A percentile compares a stretch with the other conserved stretches of the same genome.
phyloP scores from a whole-genome alignment of 768 basidiomycete species.

The Russula dissimulans region DNA sequence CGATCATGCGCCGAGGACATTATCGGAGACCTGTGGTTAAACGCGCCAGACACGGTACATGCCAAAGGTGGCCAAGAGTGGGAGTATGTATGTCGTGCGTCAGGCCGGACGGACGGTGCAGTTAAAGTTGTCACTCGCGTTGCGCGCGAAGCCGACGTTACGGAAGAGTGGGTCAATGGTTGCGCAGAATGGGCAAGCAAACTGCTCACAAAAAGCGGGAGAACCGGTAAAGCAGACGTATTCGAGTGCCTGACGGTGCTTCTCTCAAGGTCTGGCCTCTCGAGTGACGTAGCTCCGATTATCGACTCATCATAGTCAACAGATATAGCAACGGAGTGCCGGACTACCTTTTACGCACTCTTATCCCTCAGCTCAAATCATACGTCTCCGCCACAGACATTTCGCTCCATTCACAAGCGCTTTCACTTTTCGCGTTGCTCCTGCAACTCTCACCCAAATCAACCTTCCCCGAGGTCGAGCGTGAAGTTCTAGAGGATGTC shows the following conservation, averaged over 20 bases:
- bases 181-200: slow-evolving; percentile 70
- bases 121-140: slow-evolving; percentile 79
- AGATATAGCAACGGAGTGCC: slow-evolving; percentile 47
- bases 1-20: slow-evolving; percentile 72
- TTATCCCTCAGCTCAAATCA: slow-evolving; percentile 66
- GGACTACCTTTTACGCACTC: slow-evolving; percentile 43
- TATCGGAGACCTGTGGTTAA: slow-evolving; percentile 81
- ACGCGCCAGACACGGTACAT: slow-evolving; percentile 64
- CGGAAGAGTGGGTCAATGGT: slow-evolving; percentile 73
- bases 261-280: slow-evolving; percentile 45
- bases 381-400: slow-evolving; percentile 75
- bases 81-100: slow-evolving; percentile 65
- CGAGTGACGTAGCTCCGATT: slow-evolving; percentile 27
- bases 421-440: slow-evolving; percentile 57
- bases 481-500: slow-evolving; percentile 51
- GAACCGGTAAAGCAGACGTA: slow-evolving; percentile 68
- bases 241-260: slow-evolving; percentile 71
- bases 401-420: slow-evolving; percentile 62
- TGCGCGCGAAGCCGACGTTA: slow-evolving; percentile 61
- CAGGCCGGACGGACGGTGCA: slow-evolving; percentile 63
- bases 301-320: slow-evolving; percentile 28
- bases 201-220: slow-evolving; percentile 69
- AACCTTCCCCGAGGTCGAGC: slow-evolving; percentile 72
- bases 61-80: slow-evolving; percentile 64
- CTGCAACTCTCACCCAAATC: slow-evolving; percentile 54